Evolutionary conservation across 2,329 filamentous ascomycete species (phyloP).

Genomic region (Neocucurbitaria cava): DNA sequence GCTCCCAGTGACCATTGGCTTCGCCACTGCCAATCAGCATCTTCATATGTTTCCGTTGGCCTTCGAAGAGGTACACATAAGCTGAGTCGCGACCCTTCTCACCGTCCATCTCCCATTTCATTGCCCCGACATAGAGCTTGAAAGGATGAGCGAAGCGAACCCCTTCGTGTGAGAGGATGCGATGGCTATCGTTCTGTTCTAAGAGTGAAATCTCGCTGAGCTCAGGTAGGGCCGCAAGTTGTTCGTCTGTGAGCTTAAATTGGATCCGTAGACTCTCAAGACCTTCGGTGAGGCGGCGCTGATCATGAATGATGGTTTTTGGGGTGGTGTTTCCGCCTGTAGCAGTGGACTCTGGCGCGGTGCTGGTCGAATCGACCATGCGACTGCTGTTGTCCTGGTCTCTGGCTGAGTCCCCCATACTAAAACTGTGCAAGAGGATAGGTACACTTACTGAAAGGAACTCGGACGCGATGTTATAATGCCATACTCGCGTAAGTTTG

Average conservation of each 20-base stretch:
- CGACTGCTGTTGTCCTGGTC: no score
- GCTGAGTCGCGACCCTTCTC: background rate
- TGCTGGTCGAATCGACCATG: no score
- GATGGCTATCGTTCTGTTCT: background rate
- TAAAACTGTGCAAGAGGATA: no score
- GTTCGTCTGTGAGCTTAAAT: background rate
- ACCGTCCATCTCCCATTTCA: background rate
- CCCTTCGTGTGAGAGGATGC: background rate
- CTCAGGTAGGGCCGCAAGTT: background rate
- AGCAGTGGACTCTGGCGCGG: no score
- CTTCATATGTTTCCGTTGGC: background rate
- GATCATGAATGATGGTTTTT: background rate
- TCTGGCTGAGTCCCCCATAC: no score
- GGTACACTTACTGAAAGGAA: no score
- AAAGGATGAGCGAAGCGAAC: background rate
- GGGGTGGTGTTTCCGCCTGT: no score
- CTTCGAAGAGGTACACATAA: background rate
- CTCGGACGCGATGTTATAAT: no score
- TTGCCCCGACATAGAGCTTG: background rate
- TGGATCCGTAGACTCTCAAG: background rate
- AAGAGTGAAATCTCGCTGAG: background rate
- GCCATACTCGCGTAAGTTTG: no score
- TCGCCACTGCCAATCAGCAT: background rate
- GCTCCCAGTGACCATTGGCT: background rate
- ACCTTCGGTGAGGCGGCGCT: background rate